Evolutionary conservation across 495 filamentous ascomycete genomes (phyloP).

Genomic region (Baudoinia panamericana): DNA sequence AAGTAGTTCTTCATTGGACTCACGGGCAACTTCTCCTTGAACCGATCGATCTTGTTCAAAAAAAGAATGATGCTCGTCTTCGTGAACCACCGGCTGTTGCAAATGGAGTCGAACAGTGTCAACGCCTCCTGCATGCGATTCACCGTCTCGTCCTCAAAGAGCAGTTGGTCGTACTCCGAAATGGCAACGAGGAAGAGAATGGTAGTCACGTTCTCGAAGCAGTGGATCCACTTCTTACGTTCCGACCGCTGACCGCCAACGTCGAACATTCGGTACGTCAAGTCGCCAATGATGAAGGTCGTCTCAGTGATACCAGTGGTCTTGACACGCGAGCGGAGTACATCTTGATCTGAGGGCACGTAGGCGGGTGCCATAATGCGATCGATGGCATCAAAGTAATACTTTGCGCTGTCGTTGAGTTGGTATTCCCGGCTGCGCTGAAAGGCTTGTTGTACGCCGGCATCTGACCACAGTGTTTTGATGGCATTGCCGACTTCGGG

Average conservation of each 20-base stretch:
- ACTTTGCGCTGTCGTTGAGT: slow-evolving; percentile 93
- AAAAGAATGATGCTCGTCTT: slow-evolving; percentile 99
- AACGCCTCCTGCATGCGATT: slow-evolving; percentile 99
- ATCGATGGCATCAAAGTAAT: slow-evolving; percentile 94
- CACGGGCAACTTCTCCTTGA: slow-evolving; percentile 98
- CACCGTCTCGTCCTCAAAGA: slow-evolving; percentile 88
- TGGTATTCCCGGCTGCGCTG: slow-evolving; percentile 97
- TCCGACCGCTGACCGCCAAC: slow-evolving; percentile 97
- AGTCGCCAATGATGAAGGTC: slow-evolving; percentile 91
- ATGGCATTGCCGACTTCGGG: slow-evolving; percentile 91
- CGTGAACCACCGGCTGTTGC: slow-evolving; percentile 98
- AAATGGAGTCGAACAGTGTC: slow-evolving; percentile 97
- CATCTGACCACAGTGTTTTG: slow-evolving; percentile 84
- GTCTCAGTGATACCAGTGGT: slow-evolving; percentile 99
- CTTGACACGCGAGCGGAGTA: slow-evolving; percentile 94
- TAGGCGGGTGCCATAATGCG: slow-evolving; percentile 88
- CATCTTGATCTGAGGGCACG: slow-evolving; percentile 93
- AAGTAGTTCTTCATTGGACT: slow-evolving; percentile 99
- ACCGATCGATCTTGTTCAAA: slow-evolving; percentile 99
- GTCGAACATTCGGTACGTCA: slow-evolving; percentile 99
- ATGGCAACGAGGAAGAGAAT: slow-evolving; percentile 98
- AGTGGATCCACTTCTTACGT: slow-evolving; percentile 99
- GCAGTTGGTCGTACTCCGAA: slow-evolving; percentile 95
- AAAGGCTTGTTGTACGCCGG: slow-evolving; percentile 77
- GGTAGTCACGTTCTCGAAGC: slow-evolving; percentile 98